Evolutionary conservation across 228 moss, liverwort and hornwort species (phyloP).

Genomic region (Sphagnum fallax): DNA sequence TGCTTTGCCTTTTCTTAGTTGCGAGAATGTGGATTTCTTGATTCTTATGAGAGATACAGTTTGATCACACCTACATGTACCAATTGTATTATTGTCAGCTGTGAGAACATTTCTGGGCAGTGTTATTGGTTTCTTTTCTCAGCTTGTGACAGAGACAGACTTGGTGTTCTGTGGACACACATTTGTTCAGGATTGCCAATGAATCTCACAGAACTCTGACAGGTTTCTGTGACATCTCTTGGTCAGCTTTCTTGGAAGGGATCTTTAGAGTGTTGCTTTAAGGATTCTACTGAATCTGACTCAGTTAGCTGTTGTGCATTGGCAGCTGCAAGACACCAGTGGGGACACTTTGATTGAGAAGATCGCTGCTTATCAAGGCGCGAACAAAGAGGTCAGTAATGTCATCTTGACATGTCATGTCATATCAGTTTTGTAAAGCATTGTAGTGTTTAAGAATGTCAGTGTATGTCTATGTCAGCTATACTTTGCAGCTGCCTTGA

Average conservation of each 20-base stretch:
- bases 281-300: not conserved
- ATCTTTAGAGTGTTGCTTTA: not conserved
- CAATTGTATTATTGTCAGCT: too few species aligned
- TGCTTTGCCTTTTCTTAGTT: too few species aligned
- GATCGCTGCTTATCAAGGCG: slow-evolving; percentile 90
- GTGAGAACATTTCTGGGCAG: too few species aligned
- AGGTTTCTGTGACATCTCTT: not conserved
- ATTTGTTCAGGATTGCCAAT: too few species aligned
- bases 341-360: slow-evolving; percentile 61
- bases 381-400: slow-evolving; percentile 69
- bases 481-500: not conserved
- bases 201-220: not conserved
- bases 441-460: not conserved
- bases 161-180: too few species aligned
- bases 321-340: slow-evolving; percentile 60
- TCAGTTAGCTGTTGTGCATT: not conserved
- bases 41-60: too few species aligned
- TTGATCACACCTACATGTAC: too few species aligned
- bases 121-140: too few species aligned
- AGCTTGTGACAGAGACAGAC: too few species aligned
- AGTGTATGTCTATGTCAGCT: too few species aligned
- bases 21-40: too few species aligned
- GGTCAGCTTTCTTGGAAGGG: not conserved
- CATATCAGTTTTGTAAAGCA: not conserved
- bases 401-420: too few species aligned